phyloP scores from a whole-genome alignment of 75 land plant species.

The Sequoiadendron giganteum region DNA sequence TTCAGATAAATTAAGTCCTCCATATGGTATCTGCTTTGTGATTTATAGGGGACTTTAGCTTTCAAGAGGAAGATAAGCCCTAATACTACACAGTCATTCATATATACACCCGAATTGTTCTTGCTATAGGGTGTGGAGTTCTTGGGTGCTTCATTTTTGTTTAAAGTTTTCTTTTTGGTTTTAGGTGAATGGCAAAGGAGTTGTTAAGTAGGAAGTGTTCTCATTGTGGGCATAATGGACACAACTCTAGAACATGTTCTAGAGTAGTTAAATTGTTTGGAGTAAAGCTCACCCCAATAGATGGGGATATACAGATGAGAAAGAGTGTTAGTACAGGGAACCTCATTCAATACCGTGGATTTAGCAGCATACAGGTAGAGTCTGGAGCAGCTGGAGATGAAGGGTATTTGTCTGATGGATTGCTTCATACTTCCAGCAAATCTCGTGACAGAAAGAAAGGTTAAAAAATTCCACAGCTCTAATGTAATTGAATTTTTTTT shows the following conservation, averaged over 20 bases:
- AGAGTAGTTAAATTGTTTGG: constrained; percentile 52
- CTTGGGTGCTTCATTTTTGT: neutral
- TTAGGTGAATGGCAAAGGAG: constrained; percentile 18
- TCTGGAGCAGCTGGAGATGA: constrained; percentile 11
- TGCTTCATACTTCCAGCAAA: constrained; percentile 33
- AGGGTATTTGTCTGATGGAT: constrained; percentile 77
- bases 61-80: neutral
- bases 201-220: constrained; percentile 61
- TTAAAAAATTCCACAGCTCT: neutral
- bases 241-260: constrained; percentile 70
- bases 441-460: constrained; percentile 83
- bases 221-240: constrained; percentile 75
- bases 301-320: constrained; percentile 35
- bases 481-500: neutral
- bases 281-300: constrained; percentile 54
- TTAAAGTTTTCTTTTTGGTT: neutral
- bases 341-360: constrained; percentile 28
- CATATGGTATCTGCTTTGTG: neutral
- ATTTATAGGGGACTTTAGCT: neutral
- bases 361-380: neutral
- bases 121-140: neutral
- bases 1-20: neutral
- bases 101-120: neutral
- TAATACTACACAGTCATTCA: neutral
- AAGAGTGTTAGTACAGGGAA: constrained; percentile 65